Evolutionary conservation across 495 filamentous ascomycete genomes (phyloP), one percentile per base, ranked within the genome.

Genomic region (Xylaria grammica): DNA sequence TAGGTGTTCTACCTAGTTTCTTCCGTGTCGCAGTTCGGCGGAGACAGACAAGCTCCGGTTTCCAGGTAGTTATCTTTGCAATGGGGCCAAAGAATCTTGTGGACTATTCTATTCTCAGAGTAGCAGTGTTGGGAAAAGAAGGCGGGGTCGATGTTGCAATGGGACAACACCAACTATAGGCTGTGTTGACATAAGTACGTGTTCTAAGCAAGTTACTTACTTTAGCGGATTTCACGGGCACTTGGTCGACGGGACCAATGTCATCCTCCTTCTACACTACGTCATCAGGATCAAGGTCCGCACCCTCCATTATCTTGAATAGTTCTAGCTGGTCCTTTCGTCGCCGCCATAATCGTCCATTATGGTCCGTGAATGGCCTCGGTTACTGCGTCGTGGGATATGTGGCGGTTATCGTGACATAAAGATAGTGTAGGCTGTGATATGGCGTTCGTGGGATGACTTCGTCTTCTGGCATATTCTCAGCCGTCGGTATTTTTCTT

Each of bases 141-240:
- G 56, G 56, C 56, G 56, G 56, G 56, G 56, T 46, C 40, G 56
- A 36, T 13, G 42, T 59, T 36, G 42, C 40, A 40, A 34, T 48
- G 40, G 40, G 46, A 34, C 55, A 3, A 58, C n/a, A 22, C 9
- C 22, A 26, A 19, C 56, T 59, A 42, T 56, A 42, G 34, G 53
- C 13, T 8, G n/a, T 56, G 29, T 40, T 59, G 44, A 27, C 45
- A 48, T 48, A 20, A 5, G 15, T 48, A 48, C n/a, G n/a, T n/a
- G n/a, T 24, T 48, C 45, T 24, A 20, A 19, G 15, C 42, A 59
- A 29, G 42, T 40, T 48, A 48, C 42, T 40, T 48, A 48, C 42
- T 30, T 34, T 13, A 26, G 44, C 19, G 27, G 27, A 45, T 57
- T 45, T 26, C 36, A 44, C 34, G 30, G 17, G 34, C 22, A 55